A percentile compares a stretch with the other conserved stretches of the same genome.
Evolutionary conservation across 1,284 basidiomycete species (phyloP).

Genomic region (Irpex lacteus): DNA sequence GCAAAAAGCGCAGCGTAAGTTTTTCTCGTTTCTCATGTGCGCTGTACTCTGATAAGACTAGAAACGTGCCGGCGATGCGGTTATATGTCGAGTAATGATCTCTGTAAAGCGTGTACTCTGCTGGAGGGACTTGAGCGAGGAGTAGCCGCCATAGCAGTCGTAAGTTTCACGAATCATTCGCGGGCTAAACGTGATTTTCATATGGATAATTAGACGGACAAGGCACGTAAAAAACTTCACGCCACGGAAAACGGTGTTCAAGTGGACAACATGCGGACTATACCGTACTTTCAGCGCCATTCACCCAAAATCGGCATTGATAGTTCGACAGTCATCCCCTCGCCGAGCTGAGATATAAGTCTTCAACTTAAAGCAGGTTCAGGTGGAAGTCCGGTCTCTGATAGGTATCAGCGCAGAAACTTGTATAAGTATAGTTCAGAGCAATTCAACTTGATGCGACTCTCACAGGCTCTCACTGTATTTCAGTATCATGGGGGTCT

Average conservation of each 20-base stretch:
- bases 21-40: background rate
- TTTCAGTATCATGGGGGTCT: too few relatives aligned
- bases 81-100: slow-evolving; percentile 88
- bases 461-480: too few relatives aligned
- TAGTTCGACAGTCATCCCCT: background rate
- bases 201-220: slow-evolving; percentile 50
- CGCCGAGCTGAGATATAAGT: background rate
- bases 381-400: too few relatives aligned
- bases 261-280: slow-evolving; percentile 55
- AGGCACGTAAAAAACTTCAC: slow-evolving; percentile 58
- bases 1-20: slow-evolving; percentile 74
- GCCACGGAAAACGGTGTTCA: slow-evolving; percentile 51
- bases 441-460: too few relatives aligned
- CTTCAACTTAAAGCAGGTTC: too few relatives aligned
- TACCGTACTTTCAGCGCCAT: slow-evolving; percentile 54
- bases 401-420: too few relatives aligned
- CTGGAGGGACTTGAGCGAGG: slow-evolving; percentile 90
- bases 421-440: too few relatives aligned
- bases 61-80: slow-evolving; percentile 89
- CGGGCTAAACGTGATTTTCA: slow-evolving; percentile 4
- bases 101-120: slow-evolving; percentile 92
- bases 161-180: slow-evolving; percentile 36
- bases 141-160: slow-evolving; percentile 62
- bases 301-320: background rate
- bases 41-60: slow-evolving; percentile 29